phyloP scores from a whole-genome alignment of 2,329 filamentous ascomycete genomes.

The Sclerotinia spermophila region DNA sequence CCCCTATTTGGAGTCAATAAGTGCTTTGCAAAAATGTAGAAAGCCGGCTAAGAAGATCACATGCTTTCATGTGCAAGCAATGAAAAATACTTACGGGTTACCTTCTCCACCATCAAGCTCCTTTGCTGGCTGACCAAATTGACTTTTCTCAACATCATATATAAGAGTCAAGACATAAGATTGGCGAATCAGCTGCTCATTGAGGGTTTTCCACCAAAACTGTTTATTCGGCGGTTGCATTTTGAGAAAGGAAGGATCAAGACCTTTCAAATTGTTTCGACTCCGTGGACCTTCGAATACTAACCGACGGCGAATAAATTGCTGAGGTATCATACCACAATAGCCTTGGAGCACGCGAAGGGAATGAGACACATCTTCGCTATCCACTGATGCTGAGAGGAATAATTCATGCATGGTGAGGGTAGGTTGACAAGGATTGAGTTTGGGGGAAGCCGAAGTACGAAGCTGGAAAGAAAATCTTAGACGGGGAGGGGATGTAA shows the following conservation, averaged over 20 bases:
- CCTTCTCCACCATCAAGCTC: constrained; percentile 25
- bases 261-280: constrained; percentile 27
- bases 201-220: constrained; percentile 49
- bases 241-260: constrained; percentile 27
- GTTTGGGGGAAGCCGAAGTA: constrained; percentile 9
- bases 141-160: constrained; percentile 50
- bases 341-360: constrained; percentile 54
- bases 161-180: constrained; percentile 55
- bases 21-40: not conserved
- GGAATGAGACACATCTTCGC: constrained; percentile 47
- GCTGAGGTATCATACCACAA: constrained; percentile 53
- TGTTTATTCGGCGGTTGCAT: constrained; percentile 25
- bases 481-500: not conserved
- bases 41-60: not conserved
- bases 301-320: constrained; percentile 49
- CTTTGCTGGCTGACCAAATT: constrained; percentile 42
- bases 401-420: constrained; percentile 56
- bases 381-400: constrained; percentile 51
- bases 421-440: constrained; percentile 1
- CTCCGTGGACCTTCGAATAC: constrained; percentile 49
- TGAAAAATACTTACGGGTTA: constrained; percentile 21
- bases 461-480: not conserved
- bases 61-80: not conserved
- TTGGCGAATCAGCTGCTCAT: constrained; percentile 52
- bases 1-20: constrained; percentile 3